Evolutionary conservation across 345 rosid species (phyloP), one percentile per base, ranked within the genome.

Genomic region (Reutealis trisperma): DNA sequence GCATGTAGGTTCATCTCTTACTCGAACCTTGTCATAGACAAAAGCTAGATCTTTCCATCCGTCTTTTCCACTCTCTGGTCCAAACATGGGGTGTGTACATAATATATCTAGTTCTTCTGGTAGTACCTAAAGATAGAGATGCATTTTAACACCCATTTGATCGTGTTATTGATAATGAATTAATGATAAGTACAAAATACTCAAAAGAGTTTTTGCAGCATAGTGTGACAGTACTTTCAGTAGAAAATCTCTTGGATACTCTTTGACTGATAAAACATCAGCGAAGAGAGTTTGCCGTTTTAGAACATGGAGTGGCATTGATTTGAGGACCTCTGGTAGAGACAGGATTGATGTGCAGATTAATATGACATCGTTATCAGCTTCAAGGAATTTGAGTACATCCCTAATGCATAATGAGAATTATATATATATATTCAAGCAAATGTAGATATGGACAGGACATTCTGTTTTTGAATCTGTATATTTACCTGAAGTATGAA

Each of bases 401-500:
- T 86, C 87, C 45, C 93, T 89, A 72, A n/a, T 19, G 55, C 24
- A 55, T 15, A 51, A 47, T 15, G 42, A 78, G 51, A 73, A 2
- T 2, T 60, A 8, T 61, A 34, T 16, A 27, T 16, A 27, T 5
- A 14, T 44, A 18, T 13, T 24, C 11, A 25, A 16, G 24, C 30
- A 11, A 47, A 68, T 8, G 4, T 15, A n/a, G 18, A 19, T 16
- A 19, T 45, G 8, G 11, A 8, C 10, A 24, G 5, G 24, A 15
- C 8, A 24, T 1, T 52, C 1, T 44, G n/a, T 58, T 32, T 47
- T 10, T 21, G 42, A 49, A 15, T 49, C 1, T 3, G 11, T 45
- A 22, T 44, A 5, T 11, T 15, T 67, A 86, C 92, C 87, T 80
- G 88, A 80, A 85, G 82, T 79, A 89, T 4, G 82, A 25, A 66